Base-by-base conservation (phyloP, 202 grass and related monocot species). In the Panicum hallii region DNA sequence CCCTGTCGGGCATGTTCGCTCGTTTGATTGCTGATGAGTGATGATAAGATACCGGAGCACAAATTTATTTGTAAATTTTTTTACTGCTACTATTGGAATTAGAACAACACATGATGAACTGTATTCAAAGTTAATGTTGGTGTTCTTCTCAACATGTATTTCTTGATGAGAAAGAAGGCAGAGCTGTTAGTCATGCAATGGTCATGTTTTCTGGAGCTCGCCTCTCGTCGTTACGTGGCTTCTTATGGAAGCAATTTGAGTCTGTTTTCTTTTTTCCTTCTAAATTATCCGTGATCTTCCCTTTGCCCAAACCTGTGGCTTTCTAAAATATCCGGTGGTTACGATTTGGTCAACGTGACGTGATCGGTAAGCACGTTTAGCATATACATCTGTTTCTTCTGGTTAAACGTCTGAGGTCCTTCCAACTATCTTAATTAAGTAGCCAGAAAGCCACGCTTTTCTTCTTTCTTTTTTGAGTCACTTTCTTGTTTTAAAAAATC, bases 281-380 rank as follows among this genome's bases (percentile, higher is more conserved):
- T 56, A 36, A 68, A 54, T 69, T 87, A 42, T 50, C 16, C 13
- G 13, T 15, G 7, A 70, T 70, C 50, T 41, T 55, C 2, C 14
- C 9, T 70, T 61, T 42, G 8, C 17, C 17, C 17, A 28, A 60
- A 53, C 13, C 10, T 67, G n/a, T 82, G 83, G 12, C 16, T 85
- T 82, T 74, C 50, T 45, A 61, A 72, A 72, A 74, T 91, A 62
- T 82, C 76, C 40, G 63, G 76, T 87, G 45, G 81, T 66, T 87
- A 72, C 15, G 76, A 84, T 90, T 76, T 65, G 81, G 55, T 81
- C 81, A 87, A 66, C 84, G 57, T 75, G 26, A 26, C 30, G 87
- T 84, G 63, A 49, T 57, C 54, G 63, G 26, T 72, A 81, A 49
- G 48, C 64, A 79, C 61, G 44, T 87, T 78, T 50, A 23, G 9